These are phyloP conservation scores for Cutaneotrichosporon cavernicola DNA, from an alignment of 1,284 basidiomycete genomes.

Conservation along the genomic window DNA sequence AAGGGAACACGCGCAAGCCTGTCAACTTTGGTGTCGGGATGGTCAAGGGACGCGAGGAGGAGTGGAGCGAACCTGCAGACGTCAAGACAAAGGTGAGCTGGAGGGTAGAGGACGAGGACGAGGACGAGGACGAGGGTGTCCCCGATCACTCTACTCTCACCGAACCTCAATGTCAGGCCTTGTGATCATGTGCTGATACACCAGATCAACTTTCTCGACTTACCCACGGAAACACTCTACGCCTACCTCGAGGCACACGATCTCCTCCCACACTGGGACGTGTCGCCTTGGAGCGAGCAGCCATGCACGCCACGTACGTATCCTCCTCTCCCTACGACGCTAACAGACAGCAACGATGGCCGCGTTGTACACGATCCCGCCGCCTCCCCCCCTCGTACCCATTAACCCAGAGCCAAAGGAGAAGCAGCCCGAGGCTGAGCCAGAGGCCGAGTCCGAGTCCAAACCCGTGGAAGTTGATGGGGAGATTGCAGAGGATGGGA, in stretches of 20 bases:
- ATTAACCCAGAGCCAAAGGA: conserved; percentile 18
- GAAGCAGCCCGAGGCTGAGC: not conserved
- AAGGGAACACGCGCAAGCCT: conserved; percentile 9
- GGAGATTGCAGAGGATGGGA: conserved; percentile 12
- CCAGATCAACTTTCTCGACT: conserved; percentile 48
- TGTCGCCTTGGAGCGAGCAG: conserved; percentile 49
- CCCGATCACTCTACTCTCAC: not conserved
- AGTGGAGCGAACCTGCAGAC: conserved; percentile 41
- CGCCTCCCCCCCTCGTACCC: conserved; percentile 29
- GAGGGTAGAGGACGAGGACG: not conserved
- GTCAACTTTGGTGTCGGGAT: conserved; percentile 28
- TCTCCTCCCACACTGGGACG: conserved; percentile 45
- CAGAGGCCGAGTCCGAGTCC: conserved; percentile 3
- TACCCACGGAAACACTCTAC: conserved; percentile 47
- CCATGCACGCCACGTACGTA: conserved; percentile 46
- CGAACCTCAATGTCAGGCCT: not conserved
- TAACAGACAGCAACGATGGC: conserved; percentile 30
- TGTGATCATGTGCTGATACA: not conserved
- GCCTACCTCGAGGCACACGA: conserved; percentile 46
- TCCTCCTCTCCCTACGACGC: not conserved
- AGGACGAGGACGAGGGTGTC: not conserved
- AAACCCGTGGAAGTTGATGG: not conserved
- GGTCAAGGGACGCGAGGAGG: conserved; percentile 41
- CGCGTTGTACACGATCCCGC: conserved; percentile 37
- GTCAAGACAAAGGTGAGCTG: conserved; percentile 45